Evolutionary conservation across 2,329 filamentous ascomycete genomes (phyloP).

Genomic region (Monilinia aucupariae): DNA sequence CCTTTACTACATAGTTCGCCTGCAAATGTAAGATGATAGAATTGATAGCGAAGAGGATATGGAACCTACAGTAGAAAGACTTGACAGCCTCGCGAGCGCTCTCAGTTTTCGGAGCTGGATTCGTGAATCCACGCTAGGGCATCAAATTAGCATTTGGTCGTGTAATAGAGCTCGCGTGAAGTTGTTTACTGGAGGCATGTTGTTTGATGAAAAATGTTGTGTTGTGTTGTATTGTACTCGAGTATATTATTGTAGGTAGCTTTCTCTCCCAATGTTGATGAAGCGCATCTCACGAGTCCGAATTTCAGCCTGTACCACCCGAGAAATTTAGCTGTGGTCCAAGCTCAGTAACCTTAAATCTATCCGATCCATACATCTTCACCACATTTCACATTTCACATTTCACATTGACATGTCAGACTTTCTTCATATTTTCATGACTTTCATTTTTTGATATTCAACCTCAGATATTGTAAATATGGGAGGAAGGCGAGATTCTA

Average conservation of each 20-base stretch:
- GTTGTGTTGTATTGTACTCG: background rate
- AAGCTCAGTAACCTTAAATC: slow-evolving; percentile 23
- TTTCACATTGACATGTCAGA: slow-evolving; percentile 11
- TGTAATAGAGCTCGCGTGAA: background rate
- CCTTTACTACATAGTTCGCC: slow-evolving; percentile 84
- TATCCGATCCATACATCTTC: slow-evolving; percentile 21
- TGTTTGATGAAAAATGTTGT: background rate
- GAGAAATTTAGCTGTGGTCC: slow-evolving; percentile 27
- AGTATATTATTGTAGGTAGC: background rate
- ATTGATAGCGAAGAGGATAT: background rate
- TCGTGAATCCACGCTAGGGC: slow-evolving; percentile 43
- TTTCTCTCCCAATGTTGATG: background rate
- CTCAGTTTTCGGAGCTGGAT: slow-evolving; percentile 47
- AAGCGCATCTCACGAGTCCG: slow-evolving; percentile 2
- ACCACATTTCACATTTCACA: slow-evolving; percentile 18
- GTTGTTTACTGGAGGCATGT: slow-evolving; percentile 51
- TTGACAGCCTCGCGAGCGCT: slow-evolving; percentile 70
- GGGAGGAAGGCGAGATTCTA: slow-evolving; percentile 33
- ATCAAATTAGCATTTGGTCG: slow-evolving; percentile 1
- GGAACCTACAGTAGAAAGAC: slow-evolving; percentile 64
- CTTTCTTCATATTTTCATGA: slow-evolving; percentile 5
- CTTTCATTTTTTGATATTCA: background rate
- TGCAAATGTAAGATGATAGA: slow-evolving; percentile 25
- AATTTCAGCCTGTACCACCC: background rate
- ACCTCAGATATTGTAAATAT: background rate